Percentiles rank a stretch among this genome's conserved stretches.
Conservation (phyloP, 2,329 filamentous ascomycete genomes). For the Erysiphe pulchra region DNA sequence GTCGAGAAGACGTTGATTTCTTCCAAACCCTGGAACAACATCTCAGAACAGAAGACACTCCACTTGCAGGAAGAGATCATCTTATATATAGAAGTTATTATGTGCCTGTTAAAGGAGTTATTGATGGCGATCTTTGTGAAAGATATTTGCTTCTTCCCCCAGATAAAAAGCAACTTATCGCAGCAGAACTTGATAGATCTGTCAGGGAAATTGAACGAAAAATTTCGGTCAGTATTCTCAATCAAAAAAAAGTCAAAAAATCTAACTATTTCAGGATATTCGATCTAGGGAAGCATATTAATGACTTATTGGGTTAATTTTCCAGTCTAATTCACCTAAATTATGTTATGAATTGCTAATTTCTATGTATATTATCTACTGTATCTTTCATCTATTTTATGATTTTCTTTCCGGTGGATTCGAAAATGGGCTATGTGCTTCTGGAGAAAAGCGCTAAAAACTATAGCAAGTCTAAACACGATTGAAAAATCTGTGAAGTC, state of each 20-base stretch:
- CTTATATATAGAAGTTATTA: constrained; percentile 92
- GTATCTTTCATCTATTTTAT: too few species aligned
- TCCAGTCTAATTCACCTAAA: background rate
- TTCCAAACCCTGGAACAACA: constrained; percentile 87
- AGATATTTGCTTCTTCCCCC: constrained; percentile 59
- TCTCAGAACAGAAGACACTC: constrained; percentile 63
- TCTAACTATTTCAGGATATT: constrained; percentile 20
- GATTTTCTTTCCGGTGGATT: too few species aligned
- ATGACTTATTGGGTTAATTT: constrained; percentile 2
- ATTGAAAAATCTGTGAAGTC: too few species aligned
- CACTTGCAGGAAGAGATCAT: constrained; percentile 77
- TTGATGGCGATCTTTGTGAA: constrained; percentile 93
- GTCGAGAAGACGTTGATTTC: constrained; percentile 86
- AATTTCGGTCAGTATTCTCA: constrained; percentile 33
- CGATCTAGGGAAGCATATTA: constrained; percentile 27
- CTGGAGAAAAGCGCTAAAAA: too few species aligned
- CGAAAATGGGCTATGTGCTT: too few species aligned
- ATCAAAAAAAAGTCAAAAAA: background rate
- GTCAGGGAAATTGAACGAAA: constrained; percentile 89
- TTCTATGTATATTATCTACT: too few species aligned
- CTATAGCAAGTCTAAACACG: too few species aligned
- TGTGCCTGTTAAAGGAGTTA: constrained; percentile 82
- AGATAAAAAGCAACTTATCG: constrained; percentile 89
- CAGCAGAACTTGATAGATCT: constrained; percentile 71
- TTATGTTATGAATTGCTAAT: too few species aligned